Conservation (phyloP, 2,329 filamentous ascomycete species). For the Cordyceps farinosa region DNA sequence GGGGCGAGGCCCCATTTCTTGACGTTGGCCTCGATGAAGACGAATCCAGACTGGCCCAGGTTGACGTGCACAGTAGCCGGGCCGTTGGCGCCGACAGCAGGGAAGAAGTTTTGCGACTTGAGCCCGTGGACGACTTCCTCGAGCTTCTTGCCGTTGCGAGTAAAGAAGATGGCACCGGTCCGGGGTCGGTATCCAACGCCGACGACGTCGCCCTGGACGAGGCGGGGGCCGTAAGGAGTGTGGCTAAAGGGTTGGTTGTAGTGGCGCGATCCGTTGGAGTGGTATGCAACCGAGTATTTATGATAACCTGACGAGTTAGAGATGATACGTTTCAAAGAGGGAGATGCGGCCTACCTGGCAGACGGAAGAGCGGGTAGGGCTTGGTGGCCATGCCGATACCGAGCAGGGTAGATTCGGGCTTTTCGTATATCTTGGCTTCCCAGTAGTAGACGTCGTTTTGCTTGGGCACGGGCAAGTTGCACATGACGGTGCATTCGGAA, state of each 20-base stretch:
- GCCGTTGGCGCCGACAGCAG: slow-evolving; percentile 92
- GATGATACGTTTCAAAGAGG: not conserved
- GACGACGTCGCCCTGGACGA: slow-evolving; percentile 91
- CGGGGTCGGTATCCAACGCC: slow-evolving; percentile 93
- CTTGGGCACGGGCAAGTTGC: slow-evolving; percentile 93
- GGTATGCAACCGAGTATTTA: slow-evolving; percentile 88
- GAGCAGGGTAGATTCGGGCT: slow-evolving; percentile 81
- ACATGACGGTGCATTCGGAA: slow-evolving; percentile 94
- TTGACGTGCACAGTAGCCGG: slow-evolving; percentile 93
- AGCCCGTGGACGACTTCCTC: slow-evolving; percentile 92
- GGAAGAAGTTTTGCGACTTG: slow-evolving; percentile 96
- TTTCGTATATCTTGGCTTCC: slow-evolving; percentile 98
- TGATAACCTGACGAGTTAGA: slow-evolving; percentile 64
- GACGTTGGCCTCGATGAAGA: slow-evolving; percentile 98
- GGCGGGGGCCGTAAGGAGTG: slow-evolving; percentile 76
- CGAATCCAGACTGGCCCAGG: slow-evolving; percentile 95
- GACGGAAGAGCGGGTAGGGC: slow-evolving; percentile 88
- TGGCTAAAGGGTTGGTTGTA: slow-evolving; percentile 88
- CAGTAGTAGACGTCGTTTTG: slow-evolving; percentile 99
- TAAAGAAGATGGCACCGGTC: slow-evolving; percentile 95
- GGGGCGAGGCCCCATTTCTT: slow-evolving; percentile 99
- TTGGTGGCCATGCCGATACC: slow-evolving; percentile 96
- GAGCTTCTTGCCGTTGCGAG: slow-evolving; percentile 93
- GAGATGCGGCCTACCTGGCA: slow-evolving; percentile 67
- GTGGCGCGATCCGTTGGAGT: slow-evolving; percentile 80